Conservation (phyloP, 768 basidiomycete genomes). For the Calvatia gigantea region DNA sequence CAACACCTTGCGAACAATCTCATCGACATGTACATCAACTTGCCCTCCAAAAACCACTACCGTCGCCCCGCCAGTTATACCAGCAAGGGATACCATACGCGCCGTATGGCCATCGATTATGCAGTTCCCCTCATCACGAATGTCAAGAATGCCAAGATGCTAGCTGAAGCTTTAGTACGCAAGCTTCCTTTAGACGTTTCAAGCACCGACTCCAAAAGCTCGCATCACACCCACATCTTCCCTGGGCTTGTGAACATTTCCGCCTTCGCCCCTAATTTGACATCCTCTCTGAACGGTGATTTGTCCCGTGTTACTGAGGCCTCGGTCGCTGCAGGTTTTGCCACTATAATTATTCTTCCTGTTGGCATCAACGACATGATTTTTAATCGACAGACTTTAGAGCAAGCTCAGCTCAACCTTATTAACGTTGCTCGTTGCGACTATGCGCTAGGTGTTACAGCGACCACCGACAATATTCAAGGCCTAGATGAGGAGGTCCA, state of each 20-base stretch:
- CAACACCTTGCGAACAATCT: conserved; percentile 96
- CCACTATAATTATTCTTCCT: conserved; percentile 77
- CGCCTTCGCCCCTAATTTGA: conserved; percentile 78
- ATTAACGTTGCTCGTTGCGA: conserved; percentile 75
- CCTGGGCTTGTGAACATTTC: conserved; percentile 90
- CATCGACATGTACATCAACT: conserved; percentile 99
- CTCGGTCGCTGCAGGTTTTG: conserved; percentile 87
- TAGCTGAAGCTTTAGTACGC: conserved; percentile 89
- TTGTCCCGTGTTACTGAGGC: conserved; percentile 71
- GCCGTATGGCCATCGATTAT: conserved; percentile 98
- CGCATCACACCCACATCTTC: conserved; percentile 85
- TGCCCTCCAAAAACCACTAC: conserved; percentile 97
- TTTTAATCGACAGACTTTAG: conserved; percentile 63
- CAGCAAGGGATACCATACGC: conserved; percentile 94
- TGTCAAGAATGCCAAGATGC: conserved; percentile 96
- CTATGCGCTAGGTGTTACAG: conserved; percentile 79
- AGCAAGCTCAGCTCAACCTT: conserved; percentile 64
- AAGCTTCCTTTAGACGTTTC: conserved; percentile 91
- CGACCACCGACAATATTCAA: conserved; percentile 63
- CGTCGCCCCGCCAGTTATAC: conserved; percentile 96
- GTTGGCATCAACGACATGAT: conserved; percentile 60
- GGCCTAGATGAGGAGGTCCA: conserved; percentile 69
- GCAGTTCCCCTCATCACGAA: conserved; percentile 97
- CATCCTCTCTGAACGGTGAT: conserved; percentile 50
- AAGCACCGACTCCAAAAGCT: conserved; percentile 89